Conservation (phyloP, 805 yeast genomes). For the Cyberlindnera saturnus region DNA sequence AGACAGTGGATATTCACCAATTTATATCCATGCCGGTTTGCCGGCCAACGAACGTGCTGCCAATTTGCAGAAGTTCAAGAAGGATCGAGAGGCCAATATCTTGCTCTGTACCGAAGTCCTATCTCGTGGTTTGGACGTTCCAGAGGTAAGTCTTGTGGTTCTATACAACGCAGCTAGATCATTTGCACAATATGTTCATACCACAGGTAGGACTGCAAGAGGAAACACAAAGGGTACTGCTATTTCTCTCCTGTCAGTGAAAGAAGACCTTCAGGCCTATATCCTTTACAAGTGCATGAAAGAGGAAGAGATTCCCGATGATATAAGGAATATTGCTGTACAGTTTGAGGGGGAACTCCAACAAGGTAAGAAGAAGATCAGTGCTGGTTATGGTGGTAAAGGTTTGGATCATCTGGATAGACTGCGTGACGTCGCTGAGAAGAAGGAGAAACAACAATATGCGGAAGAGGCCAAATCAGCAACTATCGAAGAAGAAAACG, state of each 20-base stretch:
- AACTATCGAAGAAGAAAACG: constrained; percentile 9
- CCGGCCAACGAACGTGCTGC: constrained; percentile 77
- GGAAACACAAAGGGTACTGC: constrained; percentile 70
- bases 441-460: constrained; percentile 43
- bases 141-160: constrained; percentile 71
- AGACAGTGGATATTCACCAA: constrained; percentile 48
- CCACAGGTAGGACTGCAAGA: constrained; percentile 94
- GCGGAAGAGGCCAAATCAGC: constrained; percentile 32
- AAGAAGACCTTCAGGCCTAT: constrained; percentile 66
- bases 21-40: constrained; percentile 87
- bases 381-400: constrained; percentile 88
- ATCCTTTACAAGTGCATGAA: constrained; percentile 41
- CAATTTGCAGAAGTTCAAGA: constrained; percentile 65
- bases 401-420: constrained; percentile 78
- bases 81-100: constrained; percentile 39
- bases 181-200: constrained; percentile 91
- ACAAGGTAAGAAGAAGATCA: constrained; percentile 56
- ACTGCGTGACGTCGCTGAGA: constrained; percentile 44
- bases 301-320: constrained; percentile 47
- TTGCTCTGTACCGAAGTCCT: constrained; percentile 91
- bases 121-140: constrained; percentile 94
- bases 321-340: constrained; percentile 44
- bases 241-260: constrained; percentile 61
- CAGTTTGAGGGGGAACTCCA: constrained; percentile 56
- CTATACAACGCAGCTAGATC: constrained; percentile 82